Conservation (phyloP, 306 rosid genomes). For the Coriaria nepalensis region DNA sequence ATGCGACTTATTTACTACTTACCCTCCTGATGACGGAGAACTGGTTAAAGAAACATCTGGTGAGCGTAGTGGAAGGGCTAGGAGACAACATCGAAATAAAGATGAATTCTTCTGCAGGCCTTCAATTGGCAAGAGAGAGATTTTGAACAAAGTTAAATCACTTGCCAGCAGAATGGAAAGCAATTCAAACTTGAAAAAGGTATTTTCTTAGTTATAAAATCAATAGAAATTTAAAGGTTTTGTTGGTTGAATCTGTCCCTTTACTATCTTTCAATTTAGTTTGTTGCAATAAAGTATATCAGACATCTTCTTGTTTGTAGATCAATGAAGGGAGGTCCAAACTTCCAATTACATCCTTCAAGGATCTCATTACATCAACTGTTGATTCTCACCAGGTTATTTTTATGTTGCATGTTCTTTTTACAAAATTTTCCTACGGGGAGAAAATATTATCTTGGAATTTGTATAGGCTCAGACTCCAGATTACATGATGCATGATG, state of each 20-base stretch:
- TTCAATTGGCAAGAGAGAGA: constrained; percentile 32
- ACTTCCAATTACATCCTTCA: constrained; percentile 79
- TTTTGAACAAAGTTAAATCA: constrained; percentile 33
- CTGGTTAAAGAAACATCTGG: constrained; percentile 14
- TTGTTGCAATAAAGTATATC: constrained; percentile 6
- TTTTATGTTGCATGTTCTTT: no score
- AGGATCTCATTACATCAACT: constrained; percentile 55
- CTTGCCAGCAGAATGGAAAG: constrained; percentile 25
- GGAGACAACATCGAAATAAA: constrained; percentile 4
- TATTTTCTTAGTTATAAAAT: constrained; percentile 12
- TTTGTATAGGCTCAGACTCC: no score
- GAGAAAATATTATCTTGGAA: no score
- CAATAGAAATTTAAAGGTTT: constrained; percentile 12
- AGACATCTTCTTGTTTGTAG: constrained; percentile 35
- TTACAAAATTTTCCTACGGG: no score
- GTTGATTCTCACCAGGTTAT: constrained; percentile 81
- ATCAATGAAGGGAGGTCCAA: constrained; percentile 34
- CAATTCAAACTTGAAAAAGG: constrained; percentile 37
- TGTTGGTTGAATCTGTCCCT: constrained; percentile 15
- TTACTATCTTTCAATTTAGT: constrained; percentile 5
- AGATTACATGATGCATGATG: no score
- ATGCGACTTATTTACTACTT: constrained; percentile 34
- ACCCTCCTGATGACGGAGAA: constrained; percentile 64
- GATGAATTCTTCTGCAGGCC: constrained; percentile 47
- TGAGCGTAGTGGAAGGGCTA: constrained; percentile 7